These are phyloP conservation scores for Fraxinus quadrangulata DNA, from an alignment of 257 asterid species.

Conservation along the genomic window DNA sequence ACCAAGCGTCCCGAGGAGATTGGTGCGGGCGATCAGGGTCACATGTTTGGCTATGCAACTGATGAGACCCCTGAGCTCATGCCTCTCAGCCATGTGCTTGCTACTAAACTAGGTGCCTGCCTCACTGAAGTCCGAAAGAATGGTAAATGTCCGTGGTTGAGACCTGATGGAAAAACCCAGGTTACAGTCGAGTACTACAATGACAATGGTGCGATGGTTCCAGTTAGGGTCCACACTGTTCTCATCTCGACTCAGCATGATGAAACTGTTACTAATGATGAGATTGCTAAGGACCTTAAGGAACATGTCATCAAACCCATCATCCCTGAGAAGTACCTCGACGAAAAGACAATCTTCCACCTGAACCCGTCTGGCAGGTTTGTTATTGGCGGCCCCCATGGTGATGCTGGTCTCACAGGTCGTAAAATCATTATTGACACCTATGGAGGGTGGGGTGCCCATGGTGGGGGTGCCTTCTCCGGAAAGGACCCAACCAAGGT, in stretches of 20 bases:
- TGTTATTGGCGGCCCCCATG: conserved; percentile 68
- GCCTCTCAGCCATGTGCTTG: conserved; percentile 72
- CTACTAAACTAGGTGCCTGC: conserved; percentile 62
- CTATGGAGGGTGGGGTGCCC: conserved; percentile 75
- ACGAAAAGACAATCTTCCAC: conserved; percentile 66
- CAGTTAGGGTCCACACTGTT: conserved; percentile 58
- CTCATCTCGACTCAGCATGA: conserved; percentile 69
- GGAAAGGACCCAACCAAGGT: conserved; percentile 73
- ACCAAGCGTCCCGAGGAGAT: conserved; percentile 63
- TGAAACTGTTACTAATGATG: conserved; percentile 65
- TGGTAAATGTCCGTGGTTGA: conserved; percentile 61
- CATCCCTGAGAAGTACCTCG: conserved; percentile 63
- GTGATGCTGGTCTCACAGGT: conserved; percentile 70
- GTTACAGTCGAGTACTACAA: conserved; percentile 64
- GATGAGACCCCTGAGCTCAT: conserved; percentile 66
- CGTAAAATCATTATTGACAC: conserved; percentile 67
- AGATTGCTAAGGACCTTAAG: conserved; percentile 58
- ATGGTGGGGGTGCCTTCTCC: conserved; percentile 71
- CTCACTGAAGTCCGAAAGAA: conserved; percentile 64
- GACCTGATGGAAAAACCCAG: conserved; percentile 71
- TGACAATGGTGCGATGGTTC: conserved; percentile 65
- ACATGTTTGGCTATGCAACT: conserved; percentile 67
- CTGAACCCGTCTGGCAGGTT: conserved; percentile 66
- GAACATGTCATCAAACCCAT: conserved; percentile 68
- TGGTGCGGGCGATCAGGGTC: conserved; percentile 70